Evolutionary conservation across 441 rosid genomes (phyloP).

Genomic region (Metrosideros polymorpha): DNA sequence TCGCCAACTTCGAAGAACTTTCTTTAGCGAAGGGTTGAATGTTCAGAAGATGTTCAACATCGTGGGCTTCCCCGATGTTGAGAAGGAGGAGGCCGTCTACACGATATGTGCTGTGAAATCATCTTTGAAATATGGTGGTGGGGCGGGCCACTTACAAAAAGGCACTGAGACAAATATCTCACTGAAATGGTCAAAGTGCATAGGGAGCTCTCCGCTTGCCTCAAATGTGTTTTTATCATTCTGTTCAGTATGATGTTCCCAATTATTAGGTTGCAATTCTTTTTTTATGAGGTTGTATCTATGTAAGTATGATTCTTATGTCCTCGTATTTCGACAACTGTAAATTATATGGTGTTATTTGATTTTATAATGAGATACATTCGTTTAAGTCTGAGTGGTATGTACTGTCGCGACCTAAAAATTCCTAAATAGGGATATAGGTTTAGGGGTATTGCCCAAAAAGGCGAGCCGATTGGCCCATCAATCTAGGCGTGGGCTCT

Average conservation of each 20-base stretch:
- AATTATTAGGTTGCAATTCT: neutral
- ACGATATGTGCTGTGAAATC: neutral
- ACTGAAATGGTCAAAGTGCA: neutral
- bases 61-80: neutral
- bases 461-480: too few relatives aligned
- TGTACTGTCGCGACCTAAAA: too few relatives aligned
- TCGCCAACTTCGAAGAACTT: neutral
- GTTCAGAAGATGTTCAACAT: neutral
- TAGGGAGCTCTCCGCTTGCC: neutral
- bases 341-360: neutral
- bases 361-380: neutral
- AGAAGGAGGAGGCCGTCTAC: neutral
- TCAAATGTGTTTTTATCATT: neutral
- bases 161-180: neutral
- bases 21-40: neutral
- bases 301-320: neutral
- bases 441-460: too few relatives aligned
- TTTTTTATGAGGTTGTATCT: neutral
- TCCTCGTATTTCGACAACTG: neutral
- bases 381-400: neutral
- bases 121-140: neutral
- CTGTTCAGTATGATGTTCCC: neutral
- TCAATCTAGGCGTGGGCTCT: too few relatives aligned
- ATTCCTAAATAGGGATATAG: too few relatives aligned
- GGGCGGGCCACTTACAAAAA: neutral